phyloP scores from a whole-genome alignment of 176 grass and related monocot species.

The Ampelocalamus luodianensis region DNA sequence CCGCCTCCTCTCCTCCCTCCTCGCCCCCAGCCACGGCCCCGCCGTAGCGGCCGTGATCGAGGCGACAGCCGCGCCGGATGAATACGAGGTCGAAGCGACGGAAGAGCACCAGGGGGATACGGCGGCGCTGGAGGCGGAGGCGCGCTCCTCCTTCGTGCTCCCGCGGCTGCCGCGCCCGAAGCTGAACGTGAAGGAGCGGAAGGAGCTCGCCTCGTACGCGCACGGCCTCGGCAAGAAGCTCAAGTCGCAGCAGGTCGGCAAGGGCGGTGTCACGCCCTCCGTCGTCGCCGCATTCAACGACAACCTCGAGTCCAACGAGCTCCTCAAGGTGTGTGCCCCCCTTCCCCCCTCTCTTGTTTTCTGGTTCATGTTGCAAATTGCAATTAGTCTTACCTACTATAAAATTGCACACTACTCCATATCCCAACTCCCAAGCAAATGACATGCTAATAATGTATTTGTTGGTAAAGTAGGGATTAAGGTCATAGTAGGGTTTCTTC shows the following conservation, averaged over 20 bases:
- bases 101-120: conserved; percentile 38
- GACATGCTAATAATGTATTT: not conserved
- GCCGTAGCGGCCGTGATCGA: conserved; percentile 31
- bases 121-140: conserved; percentile 17
- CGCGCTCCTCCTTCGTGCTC: conserved; percentile 34
- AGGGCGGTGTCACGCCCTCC: conserved; percentile 73
- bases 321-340: conserved; percentile 68
- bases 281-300: conserved; percentile 73
- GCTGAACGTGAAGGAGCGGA: conserved; percentile 89
- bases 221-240: conserved; percentile 90
- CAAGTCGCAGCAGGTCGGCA: conserved; percentile 92
- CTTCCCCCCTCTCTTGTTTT: not conserved
- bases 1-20: conserved; percentile 40
- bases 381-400: not conserved
- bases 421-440: not conserved
- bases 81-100: conserved; percentile 20
- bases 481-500: not conserved
- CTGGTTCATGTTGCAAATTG: not conserved
- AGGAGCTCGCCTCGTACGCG: conserved; percentile 85
- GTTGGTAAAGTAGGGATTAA: not conserved
- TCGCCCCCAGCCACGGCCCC: conserved; percentile 19
- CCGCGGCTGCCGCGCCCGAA: conserved; percentile 64
- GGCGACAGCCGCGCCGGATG: conserved; percentile 17
- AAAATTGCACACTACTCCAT: not conserved
- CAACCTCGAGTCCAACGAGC: conserved; percentile 89